These are phyloP conservation scores for Salix koriyanagi DNA, from an alignment of 345 rosid genomes.

Conservation along the genomic window DNA sequence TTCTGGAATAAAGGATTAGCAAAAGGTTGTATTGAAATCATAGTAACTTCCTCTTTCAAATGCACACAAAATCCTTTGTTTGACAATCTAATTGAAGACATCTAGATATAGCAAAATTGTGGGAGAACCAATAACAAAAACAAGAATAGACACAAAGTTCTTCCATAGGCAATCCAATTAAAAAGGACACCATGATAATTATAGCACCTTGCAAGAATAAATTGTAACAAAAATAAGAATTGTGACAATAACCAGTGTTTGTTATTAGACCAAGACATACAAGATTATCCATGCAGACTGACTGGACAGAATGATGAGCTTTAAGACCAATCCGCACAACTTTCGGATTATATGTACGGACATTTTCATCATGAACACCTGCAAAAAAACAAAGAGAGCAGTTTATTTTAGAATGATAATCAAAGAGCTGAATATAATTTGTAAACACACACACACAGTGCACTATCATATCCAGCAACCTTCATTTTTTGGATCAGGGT, in stretches of 20 bases:
- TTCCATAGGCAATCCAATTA: not conserved
- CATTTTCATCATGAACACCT: conserved; percentile 85
- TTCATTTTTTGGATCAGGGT: not conserved
- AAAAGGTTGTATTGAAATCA: not conserved
- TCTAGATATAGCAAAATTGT: not conserved
- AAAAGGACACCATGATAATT: not conserved
- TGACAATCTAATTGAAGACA: not conserved
- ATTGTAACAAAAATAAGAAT: not conserved
- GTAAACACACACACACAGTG: not conserved
- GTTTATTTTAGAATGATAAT: not conserved
- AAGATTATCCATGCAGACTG: conserved; percentile 83
- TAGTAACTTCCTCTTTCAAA: not conserved
- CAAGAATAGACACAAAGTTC: not conserved
- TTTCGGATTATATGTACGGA: conserved; percentile 65
- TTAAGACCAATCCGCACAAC: conserved; percentile 95
- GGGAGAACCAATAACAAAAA: not conserved
- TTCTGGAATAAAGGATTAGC: too few species aligned
- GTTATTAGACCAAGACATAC: conserved; percentile 39
- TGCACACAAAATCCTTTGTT: not conserved
- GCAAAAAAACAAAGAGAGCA: conserved; percentile 20
- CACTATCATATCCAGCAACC: not conserved
- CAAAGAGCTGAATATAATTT: not conserved
- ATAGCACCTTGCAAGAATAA: not conserved
- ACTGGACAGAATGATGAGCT: conserved; percentile 77
- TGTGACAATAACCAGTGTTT: not conserved